Percentiles rank a stretch among this genome's conserved stretches.
phyloP scores from a whole-genome alignment of 768 basidiomycete genomes.

The Termitomyces sp. region DNA sequence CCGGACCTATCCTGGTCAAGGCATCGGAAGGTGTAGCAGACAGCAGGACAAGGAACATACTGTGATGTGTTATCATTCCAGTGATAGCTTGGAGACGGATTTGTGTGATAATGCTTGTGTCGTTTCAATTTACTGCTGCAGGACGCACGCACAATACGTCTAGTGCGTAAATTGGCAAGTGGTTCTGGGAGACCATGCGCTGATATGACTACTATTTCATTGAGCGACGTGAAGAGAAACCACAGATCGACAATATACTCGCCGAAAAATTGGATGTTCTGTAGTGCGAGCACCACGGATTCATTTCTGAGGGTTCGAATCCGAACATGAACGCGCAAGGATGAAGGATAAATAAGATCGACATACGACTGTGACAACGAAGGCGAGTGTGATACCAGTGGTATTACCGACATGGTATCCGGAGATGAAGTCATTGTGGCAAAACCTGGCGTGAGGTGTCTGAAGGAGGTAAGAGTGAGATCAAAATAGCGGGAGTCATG shows the following conservation, averaged over 20 bases:
- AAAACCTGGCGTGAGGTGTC: not conserved
- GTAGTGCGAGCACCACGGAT: not conserved
- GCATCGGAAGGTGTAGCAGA: not conserved
- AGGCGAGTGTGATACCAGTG: not conserved
- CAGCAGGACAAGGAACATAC: constrained; percentile 1
- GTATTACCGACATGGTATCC: not conserved
- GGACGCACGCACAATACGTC: constrained; percentile 5
- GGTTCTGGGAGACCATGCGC: constrained; percentile 5
- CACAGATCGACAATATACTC: not conserved
- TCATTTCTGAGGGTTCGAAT: not conserved
- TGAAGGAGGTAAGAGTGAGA: not conserved
- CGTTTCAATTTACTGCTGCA: constrained; percentile 1
- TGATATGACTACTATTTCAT: not conserved
- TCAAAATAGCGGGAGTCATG: not conserved
- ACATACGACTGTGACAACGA: not conserved
- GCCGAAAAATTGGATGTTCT: constrained; percentile 16
- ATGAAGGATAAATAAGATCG: not conserved
- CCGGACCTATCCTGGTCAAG: constrained; percentile 11
- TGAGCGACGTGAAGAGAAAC: not conserved
- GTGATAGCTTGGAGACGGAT: not conserved
- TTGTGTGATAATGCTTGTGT: not conserved
- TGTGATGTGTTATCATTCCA: constrained; percentile 13
- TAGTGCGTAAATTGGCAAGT: not conserved
- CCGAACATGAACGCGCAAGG: not conserved
- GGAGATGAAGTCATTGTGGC: not conserved